Percentiles rank a stretch among this genome's conserved stretches.
These are phyloP conservation scores for Aspergillus sp. DNA, from an alignment of 2,329 filamentous ascomycete species.

Conservation along the genomic window DNA sequence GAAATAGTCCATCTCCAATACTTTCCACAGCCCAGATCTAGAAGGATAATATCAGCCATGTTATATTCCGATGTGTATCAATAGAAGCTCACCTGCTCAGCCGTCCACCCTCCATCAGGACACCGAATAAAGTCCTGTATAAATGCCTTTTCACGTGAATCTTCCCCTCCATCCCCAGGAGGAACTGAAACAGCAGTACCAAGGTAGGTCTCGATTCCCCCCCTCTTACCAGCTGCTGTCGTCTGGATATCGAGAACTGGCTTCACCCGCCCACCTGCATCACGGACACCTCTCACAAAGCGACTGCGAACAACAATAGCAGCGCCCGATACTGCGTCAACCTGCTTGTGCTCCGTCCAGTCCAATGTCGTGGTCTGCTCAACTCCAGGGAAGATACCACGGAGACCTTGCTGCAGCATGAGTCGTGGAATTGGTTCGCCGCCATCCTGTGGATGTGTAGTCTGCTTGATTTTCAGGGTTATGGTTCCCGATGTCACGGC, in stretches of 20 bases:
- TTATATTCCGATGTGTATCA: neutral
- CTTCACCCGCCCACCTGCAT: neutral
- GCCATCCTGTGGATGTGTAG: neutral
- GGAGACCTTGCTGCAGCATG: slow-evolving; percentile 4
- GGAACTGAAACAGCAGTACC: neutral
- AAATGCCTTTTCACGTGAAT: neutral
- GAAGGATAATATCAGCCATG: neutral
- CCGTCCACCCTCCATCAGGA: neutral
- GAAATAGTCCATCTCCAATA: neutral
- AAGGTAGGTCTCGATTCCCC: neutral
- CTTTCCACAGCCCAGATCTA: neutral
- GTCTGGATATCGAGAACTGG: neutral
- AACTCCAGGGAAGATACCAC: neutral
- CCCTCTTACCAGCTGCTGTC: neutral
- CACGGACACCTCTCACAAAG: neutral
- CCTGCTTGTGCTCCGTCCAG: neutral
- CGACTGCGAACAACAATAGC: neutral
- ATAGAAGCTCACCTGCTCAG: neutral
- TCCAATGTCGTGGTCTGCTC: neutral
- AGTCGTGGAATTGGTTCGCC: neutral
- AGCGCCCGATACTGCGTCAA: neutral
- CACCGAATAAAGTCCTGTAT: neutral
- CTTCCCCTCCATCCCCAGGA: neutral
- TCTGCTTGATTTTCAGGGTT: neutral
- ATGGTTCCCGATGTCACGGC: slow-evolving; percentile 1